Base-by-base conservation (phyloP, 371 early-diverging fungal genomes). In the Saksenaea oblongispora region DNA sequence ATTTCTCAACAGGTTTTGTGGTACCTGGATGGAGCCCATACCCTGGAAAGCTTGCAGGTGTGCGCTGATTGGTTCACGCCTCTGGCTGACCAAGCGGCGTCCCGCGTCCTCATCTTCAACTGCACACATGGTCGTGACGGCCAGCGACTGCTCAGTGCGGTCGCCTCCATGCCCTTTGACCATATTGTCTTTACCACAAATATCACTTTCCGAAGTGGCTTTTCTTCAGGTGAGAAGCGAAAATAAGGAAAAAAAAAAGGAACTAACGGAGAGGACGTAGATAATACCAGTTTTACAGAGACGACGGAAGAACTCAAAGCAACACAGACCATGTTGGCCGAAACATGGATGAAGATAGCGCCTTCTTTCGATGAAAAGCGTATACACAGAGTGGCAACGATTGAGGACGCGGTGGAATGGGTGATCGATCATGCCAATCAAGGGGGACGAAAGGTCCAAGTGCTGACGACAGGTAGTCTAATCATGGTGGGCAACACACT, bases 11-110 rank as follows among this genome's bases (percentile, higher is more conserved):
- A 80, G 11, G 67, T 87, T 0, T 82, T 69, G 2, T 96, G 91
- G 89, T 91, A 82, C 71, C 73, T 95, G 42, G 98, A 98, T 73
- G 98, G 98, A 18, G 98, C 98, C 0, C 98, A 98, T 68, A 98
- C 98, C 0, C 72, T 78, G 8, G 98, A 97, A 71, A 93, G 94
- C 70, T 82, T 95, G 28, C 64, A 78, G n/a, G 91, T 88, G 0
- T 94, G 95, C 64, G 86, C 84, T 1, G 78, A 80, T 14, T 95
- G 95, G 95, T 95, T 91, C 69, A 34, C 67, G 5, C 55, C 66
- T 10, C 64, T 68, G 59, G 63, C 63, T 18, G 65, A 67, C 1
- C 41, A 63, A 0, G 63, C 65, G 13, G 65, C 51, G 2, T 56
- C 63, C 1, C 83, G 83, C 53, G 75, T 91, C 3, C 71, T 97